Evolutionary conservation across 352 stramenopile genomes (phyloP), one percentile per base, ranked within the genome.

Genomic region (Phytophthora hibernalis): DNA sequence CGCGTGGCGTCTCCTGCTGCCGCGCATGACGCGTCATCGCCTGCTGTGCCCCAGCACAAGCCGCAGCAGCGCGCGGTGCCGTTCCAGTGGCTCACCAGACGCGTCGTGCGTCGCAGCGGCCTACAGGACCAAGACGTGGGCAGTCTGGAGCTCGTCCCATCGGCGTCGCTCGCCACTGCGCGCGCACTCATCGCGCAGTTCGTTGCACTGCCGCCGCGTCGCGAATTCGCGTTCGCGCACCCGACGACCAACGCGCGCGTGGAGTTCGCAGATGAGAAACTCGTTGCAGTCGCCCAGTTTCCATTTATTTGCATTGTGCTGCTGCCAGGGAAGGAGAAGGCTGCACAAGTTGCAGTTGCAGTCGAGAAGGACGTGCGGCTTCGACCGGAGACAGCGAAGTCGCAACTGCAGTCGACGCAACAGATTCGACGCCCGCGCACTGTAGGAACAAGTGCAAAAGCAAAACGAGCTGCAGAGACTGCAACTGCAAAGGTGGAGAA

Each of bases 301-400:
- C 42, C 49, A 5, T 71, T 65, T 13, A 15, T 71, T 28, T 66
- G 55, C n/a, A 50, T 71, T 30, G 48, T n/a, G 43, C 15, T 70
- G 15, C 16, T 70, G 18, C 38, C 54, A 6, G 37, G 26, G 22
- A 61, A 51, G 28, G 57, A 61, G 8, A 33, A 1, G 8, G 12
- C 28, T 33, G 28, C 28, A 33, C 5, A 0, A 33, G 5, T 9
- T 3, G 28, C 28, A 33, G 37, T 20, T 21, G 4, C 37, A 44
- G 16, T 5, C 13, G 10, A 15, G 9, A 48, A 52, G 21, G 45
- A 35, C 4, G 11, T n/a, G 15, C 21, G 21, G 4, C 8, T 31
- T 35, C 45, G 45, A 3, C 45, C 45, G 0, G 24, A 15, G 5
- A 52, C 45, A 15, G 45, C 45, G 15, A 5, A 33, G 12, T 13